Percentiles rank a stretch among this genome's conserved stretches.
phyloP scores from a whole-genome alignment of 306 rosid genomes.

The Nissolia schottii region DNA sequence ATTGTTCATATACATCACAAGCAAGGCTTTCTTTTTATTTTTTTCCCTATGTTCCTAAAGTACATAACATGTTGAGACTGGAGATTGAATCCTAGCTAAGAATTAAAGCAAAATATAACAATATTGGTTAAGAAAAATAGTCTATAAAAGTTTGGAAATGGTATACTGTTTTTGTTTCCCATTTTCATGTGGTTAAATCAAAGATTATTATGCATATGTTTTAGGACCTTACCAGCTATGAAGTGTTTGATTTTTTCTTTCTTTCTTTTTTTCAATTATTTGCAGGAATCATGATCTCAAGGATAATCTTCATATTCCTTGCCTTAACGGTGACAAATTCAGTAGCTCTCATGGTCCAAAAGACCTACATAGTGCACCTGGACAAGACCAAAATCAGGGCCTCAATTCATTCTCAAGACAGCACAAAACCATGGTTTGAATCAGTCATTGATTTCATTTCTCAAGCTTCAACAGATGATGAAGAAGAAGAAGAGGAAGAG shows the following conservation, averaged over 20 bases:
- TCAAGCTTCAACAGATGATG: conserved; percentile 30
- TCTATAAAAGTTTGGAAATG: not conserved
- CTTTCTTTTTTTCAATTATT: conserved; percentile 2
- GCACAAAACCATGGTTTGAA: conserved; percentile 42
- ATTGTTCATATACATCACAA: not conserved
- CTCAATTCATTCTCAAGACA: conserved; percentile 30
- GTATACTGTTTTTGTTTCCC: not conserved
- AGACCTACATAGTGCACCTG: conserved; percentile 66
- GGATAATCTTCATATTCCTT: conserved; percentile 32
- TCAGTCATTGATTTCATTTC: conserved; percentile 43
- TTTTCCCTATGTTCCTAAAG: not conserved
- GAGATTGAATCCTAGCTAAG: not conserved
- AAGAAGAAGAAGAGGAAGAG: conserved; percentile 20
- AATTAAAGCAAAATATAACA: not conserved
- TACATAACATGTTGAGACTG: not conserved
- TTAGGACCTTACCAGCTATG: conserved; percentile 1
- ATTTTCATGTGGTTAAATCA: not conserved
- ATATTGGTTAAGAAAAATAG: not conserved
- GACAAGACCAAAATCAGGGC: conserved; percentile 46
- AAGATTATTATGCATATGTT: conserved; percentile 4
- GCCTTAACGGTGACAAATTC: conserved; percentile 37
- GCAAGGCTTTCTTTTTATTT: not conserved
- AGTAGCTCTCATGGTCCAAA: conserved; percentile 31
- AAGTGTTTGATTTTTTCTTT: not conserved
- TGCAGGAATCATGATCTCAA: conserved; percentile 42